These are phyloP conservation scores for Aspergillus neoniger DNA, from an alignment of 2,329 filamentous ascomycete genomes.

Conservation along the genomic window DNA sequence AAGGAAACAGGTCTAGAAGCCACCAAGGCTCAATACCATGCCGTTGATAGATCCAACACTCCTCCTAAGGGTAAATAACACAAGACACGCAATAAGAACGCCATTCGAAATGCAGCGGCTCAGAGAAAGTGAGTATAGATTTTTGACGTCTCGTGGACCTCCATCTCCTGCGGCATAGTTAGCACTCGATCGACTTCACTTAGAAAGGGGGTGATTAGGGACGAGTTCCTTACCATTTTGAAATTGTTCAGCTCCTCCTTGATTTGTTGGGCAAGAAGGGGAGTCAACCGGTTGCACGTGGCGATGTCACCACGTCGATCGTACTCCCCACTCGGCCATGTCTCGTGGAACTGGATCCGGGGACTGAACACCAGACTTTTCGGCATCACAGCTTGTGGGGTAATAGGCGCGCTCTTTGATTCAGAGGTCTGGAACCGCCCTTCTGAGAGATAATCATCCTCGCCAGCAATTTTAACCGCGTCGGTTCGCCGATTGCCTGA, in stretches of 20 bases:
- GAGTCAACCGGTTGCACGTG: conserved; percentile 95
- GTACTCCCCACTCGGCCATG: conserved; percentile 93
- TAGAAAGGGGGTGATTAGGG: background rate
- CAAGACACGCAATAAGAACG: conserved; percentile 26
- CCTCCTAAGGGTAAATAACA: conserved; percentile 22
- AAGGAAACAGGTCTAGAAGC: conserved; percentile 27
- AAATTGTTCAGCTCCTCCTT: conserved; percentile 99
- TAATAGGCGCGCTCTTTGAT: conserved; percentile 77
- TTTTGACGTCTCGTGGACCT: conserved; percentile 98
- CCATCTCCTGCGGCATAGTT: conserved; percentile 79
- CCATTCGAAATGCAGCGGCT: conserved; percentile 44
- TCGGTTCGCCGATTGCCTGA: conserved; percentile 65
- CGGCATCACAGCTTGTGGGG: conserved; percentile 58
- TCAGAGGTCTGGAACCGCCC: conserved; percentile 69
- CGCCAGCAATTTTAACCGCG: conserved; percentile 72
- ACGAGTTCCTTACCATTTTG: conserved; percentile 76
- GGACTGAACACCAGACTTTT: conserved; percentile 78
- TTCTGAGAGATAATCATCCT: conserved; percentile 86
- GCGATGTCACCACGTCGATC: conserved; percentile 94
- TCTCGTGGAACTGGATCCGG: conserved; percentile 91
- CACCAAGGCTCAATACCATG: conserved; percentile 25
- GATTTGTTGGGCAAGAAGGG: conserved; percentile 97
- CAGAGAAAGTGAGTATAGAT: conserved; percentile 99
- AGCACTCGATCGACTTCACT: background rate
- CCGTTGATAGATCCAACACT: conserved; percentile 26